Evolutionary conservation across 176 grass and related monocot species (phyloP), one percentile per base, ranked within the genome.

Genomic region (Ananas comosus): DNA sequence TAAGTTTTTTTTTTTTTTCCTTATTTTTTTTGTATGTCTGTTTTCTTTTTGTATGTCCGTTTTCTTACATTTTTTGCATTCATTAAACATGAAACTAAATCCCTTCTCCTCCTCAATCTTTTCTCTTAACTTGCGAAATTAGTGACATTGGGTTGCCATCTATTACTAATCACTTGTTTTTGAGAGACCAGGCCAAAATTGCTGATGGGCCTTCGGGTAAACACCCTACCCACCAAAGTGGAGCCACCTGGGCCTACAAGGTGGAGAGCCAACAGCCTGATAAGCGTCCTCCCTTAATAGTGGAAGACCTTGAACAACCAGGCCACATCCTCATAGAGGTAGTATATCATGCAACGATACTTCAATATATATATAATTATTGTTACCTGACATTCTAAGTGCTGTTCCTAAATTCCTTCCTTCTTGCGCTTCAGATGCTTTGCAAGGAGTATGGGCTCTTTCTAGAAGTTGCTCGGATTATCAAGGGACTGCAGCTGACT

Each of bases 241-340:
- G 64, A 73, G 21, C 27, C 58, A 70, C 0, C 8, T 59, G 19
- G 51, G 25, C 63, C 50, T 66, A 76, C 48, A 48, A 70, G 54
- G 64, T 33, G 16, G 74, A 76, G 49, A 74, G 50, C 18, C 78
- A 86, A 67, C 33, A 0, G 33, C 9, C 73, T 66, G 71, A 83
- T 49, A 69, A 28, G 47, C 73, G 71, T 56, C 88, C 91, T 33
- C 50, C 33, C 33, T 42, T 91, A 23, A 88, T 82, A 75, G 80
- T 91, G 70, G 78, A 96, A 86, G 69, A 84, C 68, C 78, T 96
- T 19, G 75, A 91, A 74, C 65, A 81, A 27, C 82, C 85, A 70
- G 85, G 80, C 3, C 81, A 88, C 70, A 80, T 96, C 69, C 83
- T 96, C 52, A 80, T 91, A 27, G 85, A 96, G 85, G 91, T 84